phyloP scores from a whole-genome alignment of 257 asterid genomes.

The Primulina tabacum region DNA sequence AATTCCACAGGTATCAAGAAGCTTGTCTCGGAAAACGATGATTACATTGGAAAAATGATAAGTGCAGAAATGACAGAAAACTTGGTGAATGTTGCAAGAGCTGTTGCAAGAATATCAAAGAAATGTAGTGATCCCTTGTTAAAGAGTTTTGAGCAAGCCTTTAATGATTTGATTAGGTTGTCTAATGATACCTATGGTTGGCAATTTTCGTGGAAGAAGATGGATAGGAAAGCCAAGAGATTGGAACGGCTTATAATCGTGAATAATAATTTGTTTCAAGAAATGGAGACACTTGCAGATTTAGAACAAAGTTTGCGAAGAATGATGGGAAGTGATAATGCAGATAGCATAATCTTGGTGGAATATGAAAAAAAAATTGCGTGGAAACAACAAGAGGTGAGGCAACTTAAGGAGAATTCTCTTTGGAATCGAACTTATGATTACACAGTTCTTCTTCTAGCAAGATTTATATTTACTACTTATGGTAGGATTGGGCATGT shows the following conservation, averaged over 20 bases:
- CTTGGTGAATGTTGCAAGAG: slow-evolving; percentile 54
- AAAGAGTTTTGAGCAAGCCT: slow-evolving; percentile 78
- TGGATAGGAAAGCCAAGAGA: slow-evolving; percentile 71
- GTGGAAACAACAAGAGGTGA: slow-evolving; percentile 74
- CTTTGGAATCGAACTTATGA: slow-evolving; percentile 81
- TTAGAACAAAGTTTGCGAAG: slow-evolving; percentile 74
- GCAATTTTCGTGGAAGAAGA: slow-evolving; percentile 67
- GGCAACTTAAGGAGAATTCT: slow-evolving; percentile 60
- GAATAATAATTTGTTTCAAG: slow-evolving; percentile 68
- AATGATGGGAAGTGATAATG: slow-evolving; percentile 53
- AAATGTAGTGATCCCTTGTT: slow-evolving; percentile 67
- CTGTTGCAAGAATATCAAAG: slow-evolving; percentile 66
- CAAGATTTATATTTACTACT: slow-evolving; percentile 70
- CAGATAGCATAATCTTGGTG: slow-evolving; percentile 64
- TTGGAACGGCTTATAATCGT: slow-evolving; percentile 54
- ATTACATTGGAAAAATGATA: slow-evolving; percentile 55
- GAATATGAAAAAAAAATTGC: slow-evolving; percentile 77
- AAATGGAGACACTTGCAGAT: slow-evolving; percentile 78
- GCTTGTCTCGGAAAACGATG: slow-evolving; percentile 71
- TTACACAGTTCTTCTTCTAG: slow-evolving; percentile 64
- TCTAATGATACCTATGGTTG: slow-evolving; percentile 61
- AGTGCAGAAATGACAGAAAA: slow-evolving; percentile 67
- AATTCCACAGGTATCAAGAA: slow-evolving; percentile 61
- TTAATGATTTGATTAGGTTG: slow-evolving; percentile 46
- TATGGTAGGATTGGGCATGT: slow-evolving; percentile 72